phyloP scores from a whole-genome alignment of 2,329 filamentous ascomycete genomes.

The Teratosphaeria gauchensis region DNA sequence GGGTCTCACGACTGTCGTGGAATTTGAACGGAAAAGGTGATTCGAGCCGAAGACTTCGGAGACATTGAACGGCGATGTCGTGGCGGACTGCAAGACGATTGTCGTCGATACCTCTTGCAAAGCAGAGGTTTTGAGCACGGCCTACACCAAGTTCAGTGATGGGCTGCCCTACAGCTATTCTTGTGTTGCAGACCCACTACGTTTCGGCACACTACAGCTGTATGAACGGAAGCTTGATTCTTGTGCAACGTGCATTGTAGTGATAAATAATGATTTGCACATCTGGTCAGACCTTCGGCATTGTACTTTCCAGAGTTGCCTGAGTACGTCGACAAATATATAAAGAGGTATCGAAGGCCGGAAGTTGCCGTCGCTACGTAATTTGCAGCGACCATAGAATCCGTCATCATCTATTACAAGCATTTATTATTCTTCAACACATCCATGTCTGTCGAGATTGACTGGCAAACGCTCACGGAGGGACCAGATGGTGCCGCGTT shows the following conservation, averaged over 20 bases:
- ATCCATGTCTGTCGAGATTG: constrained; percentile 90
- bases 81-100: not conserved
- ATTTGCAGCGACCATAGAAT: not conserved
- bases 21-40: not conserved
- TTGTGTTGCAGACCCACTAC: not conserved
- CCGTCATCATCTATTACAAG: not conserved
- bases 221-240: not conserved
- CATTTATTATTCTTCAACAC: not conserved
- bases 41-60: not conserved
- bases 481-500: constrained; percentile 79
- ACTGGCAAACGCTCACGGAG: constrained; percentile 86
- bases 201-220: not conserved
- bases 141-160: not conserved
- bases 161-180: not conserved
- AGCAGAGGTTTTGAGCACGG: not conserved
- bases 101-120: not conserved
- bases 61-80: not conserved
- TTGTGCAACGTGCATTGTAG: not conserved
- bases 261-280: not conserved
- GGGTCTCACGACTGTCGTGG: not conserved
- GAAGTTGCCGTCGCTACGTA: not conserved
- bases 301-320: too few relatives aligned
- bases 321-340: not conserved
- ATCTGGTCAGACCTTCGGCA: not conserved
- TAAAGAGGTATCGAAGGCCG: not conserved